These are phyloP conservation scores for Diplodia corticola DNA, from an alignment of 2,329 filamentous ascomycete species.

Conservation along the genomic window DNA sequence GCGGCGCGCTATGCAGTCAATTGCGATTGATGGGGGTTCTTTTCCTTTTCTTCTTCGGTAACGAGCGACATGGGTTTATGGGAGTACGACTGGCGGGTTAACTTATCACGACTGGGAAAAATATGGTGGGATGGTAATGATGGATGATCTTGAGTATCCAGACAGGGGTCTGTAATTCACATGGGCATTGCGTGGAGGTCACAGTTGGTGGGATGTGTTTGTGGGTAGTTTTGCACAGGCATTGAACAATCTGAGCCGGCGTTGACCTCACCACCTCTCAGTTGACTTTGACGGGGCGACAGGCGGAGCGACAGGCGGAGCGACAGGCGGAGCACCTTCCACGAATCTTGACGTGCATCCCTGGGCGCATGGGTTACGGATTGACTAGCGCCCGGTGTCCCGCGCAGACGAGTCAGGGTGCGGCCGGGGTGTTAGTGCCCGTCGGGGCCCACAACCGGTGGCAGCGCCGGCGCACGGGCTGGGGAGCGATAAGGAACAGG, in stretches of 20 bases:
- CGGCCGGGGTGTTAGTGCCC: background rate
- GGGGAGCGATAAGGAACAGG: constrained; percentile 9
- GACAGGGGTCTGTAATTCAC: constrained; percentile 7
- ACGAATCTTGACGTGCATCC: constrained; percentile 19
- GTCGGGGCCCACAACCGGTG: background rate
- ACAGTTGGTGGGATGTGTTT: constrained; percentile 11
- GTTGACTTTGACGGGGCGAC: too few relatives aligned
- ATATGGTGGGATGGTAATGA: background rate
- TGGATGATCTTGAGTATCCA: constrained; percentile 7
- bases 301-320: too few relatives aligned
- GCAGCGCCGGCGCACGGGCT: background rate
- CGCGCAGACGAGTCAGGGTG: constrained; percentile 4
- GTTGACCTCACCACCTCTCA: background rate
- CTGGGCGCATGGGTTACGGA: constrained; percentile 5
- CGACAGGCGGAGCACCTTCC: constrained; percentile 6
- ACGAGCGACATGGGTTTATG: constrained; percentile 16
- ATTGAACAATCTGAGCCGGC: constrained; percentile 7
- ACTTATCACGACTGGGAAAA: constrained; percentile 1
- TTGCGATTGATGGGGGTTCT: background rate
- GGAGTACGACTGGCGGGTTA: background rate
- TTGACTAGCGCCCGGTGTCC: constrained; percentile 20
- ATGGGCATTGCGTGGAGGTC: constrained; percentile 7
- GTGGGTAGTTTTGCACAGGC: constrained; percentile 5
- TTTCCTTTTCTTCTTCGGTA: constrained; percentile 2
- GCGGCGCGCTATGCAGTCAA: background rate